A percentile compares a stretch with the other conserved stretches of the same genome.
These are phyloP conservation scores for Rhinocladiella similis DNA, from an alignment of 2,329 filamentous ascomycete species.

Conservation along the genomic window DNA sequence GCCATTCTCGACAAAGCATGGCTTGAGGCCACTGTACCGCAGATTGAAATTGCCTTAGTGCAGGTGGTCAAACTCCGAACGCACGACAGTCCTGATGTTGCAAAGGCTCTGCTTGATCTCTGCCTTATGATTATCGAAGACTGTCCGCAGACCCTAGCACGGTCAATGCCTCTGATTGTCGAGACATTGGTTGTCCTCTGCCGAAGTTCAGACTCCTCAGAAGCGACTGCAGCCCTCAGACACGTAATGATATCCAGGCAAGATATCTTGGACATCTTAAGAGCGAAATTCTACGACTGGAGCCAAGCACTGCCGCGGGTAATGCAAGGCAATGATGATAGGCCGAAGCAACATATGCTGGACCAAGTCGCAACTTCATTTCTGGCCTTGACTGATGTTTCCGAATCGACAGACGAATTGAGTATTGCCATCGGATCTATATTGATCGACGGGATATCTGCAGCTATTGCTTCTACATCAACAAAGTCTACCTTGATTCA, in stretches of 20 bases:
- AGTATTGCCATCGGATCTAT: constrained; percentile 67
- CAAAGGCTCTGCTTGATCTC: constrained; percentile 64
- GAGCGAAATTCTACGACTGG: constrained; percentile 76
- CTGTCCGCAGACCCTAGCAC: constrained; percentile 70
- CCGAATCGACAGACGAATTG: constrained; percentile 65
- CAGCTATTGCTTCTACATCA: constrained; percentile 42
- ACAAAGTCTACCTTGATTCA: constrained; percentile 10
- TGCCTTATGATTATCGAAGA: constrained; percentile 76
- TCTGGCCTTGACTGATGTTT: constrained; percentile 62
- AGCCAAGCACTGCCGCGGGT: constrained; percentile 74
- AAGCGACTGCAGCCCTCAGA: constrained; percentile 48
- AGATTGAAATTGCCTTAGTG: constrained; percentile 80
- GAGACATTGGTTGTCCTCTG: constrained; percentile 77
- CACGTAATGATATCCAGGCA: constrained; percentile 64
- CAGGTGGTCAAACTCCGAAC: constrained; percentile 73
- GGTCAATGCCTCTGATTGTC: constrained; percentile 69
- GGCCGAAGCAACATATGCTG: constrained; percentile 70
- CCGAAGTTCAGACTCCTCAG: constrained; percentile 48
- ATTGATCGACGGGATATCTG: constrained; percentile 71
- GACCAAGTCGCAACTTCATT: constrained; percentile 75
- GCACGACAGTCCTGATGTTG: constrained; percentile 70
- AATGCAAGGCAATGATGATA: constrained; percentile 82
- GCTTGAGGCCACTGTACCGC: constrained; percentile 75
- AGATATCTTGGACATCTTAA: constrained; percentile 63
- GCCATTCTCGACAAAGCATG: constrained; percentile 57